Conservation (phyloP, 768 basidiomycete species). For the Hirschioporus abietinus region DNA sequence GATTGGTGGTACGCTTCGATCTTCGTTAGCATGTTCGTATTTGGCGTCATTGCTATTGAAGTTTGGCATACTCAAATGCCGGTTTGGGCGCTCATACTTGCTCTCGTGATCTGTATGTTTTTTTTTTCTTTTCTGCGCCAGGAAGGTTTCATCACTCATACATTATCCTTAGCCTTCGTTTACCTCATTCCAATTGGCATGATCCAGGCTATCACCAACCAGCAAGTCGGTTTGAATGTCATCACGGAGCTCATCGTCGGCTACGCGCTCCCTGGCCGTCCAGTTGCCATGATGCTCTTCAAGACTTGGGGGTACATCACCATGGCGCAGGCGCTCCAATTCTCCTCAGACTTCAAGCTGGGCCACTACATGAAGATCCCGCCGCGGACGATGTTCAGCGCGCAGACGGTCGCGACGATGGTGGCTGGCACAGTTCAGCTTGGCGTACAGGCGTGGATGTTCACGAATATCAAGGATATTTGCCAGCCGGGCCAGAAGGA, state of each 20-base stretch:
- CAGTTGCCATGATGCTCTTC: conserved; percentile 31
- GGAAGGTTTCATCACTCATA: conserved; percentile 11
- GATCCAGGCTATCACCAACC: conserved; percentile 31
- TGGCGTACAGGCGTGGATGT: conserved; percentile 25
- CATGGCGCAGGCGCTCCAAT: conserved; percentile 23
- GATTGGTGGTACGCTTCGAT: conserved; percentile 24
- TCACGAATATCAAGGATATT: conserved; percentile 28
- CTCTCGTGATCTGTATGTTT: conserved; percentile 20
- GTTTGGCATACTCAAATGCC: conserved; percentile 37
- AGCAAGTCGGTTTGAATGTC: conserved; percentile 30
- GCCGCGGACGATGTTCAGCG: conserved; percentile 28
- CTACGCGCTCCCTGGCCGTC: conserved; percentile 27
- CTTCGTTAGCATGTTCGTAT: conserved; percentile 27
- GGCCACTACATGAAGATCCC: conserved; percentile 32
- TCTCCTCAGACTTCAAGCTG: conserved; percentile 26
- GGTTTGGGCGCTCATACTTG: conserved; percentile 30
- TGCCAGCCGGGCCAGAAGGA: conserved; percentile 28
- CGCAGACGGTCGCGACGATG: conserved; percentile 29
- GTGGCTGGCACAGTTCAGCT: conserved; percentile 27
- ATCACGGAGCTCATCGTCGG: conserved; percentile 36
- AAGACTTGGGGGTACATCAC: conserved; percentile 31
- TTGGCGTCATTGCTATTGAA: conserved; percentile 30
- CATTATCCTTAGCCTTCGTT: conserved; percentile 14
- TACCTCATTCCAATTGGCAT: conserved; percentile 28
- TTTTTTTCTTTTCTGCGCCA: not conserved